Conservation (phyloP, 2,329 filamentous ascomycete genomes). For the Thielaviopsis ethacetica region DNA sequence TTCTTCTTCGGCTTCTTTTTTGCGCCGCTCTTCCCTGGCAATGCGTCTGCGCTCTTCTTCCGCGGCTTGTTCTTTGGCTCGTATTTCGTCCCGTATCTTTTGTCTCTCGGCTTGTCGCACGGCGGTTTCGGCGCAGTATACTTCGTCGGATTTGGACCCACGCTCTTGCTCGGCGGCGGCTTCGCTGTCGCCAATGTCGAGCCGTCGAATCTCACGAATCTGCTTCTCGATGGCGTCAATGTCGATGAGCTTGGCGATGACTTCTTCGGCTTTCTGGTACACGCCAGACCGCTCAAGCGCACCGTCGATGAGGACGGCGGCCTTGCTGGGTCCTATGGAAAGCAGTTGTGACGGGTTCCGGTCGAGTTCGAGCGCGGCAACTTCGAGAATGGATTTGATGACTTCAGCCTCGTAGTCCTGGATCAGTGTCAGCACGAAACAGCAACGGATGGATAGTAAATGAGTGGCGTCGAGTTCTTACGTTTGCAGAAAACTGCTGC, state of each 20-base stretch:
- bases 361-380: slow-evolving; percentile 60
- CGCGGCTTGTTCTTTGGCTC: slow-evolving; percentile 40
- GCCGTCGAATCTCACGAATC: slow-evolving; percentile 50
- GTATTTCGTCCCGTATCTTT: slow-evolving; percentile 41
- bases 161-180: slow-evolving; percentile 47
- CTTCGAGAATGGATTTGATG: slow-evolving; percentile 47
- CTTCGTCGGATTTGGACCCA: slow-evolving; percentile 57
- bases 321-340: slow-evolving; percentile 56
- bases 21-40: slow-evolving; percentile 38
- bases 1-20: slow-evolving; percentile 30
- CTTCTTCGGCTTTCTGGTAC: slow-evolving; percentile 53
- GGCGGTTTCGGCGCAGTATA: slow-evolving; percentile 53
- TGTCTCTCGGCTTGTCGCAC: slow-evolving; percentile 44
- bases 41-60: slow-evolving; percentile 45
- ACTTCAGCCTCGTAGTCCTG: slow-evolving; percentile 57
- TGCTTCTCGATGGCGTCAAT: slow-evolving; percentile 49
- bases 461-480: slow-evolving; percentile 23
- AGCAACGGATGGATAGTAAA: background rate
- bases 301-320: slow-evolving; percentile 60
- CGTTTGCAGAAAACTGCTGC: slow-evolving; percentile 55
- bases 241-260: slow-evolving; percentile 53
- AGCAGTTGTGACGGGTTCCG: slow-evolving; percentile 55
- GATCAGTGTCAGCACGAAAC: background rate
- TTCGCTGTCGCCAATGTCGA: slow-evolving; percentile 52
- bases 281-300: slow-evolving; percentile 61